A percentile compares a stretch with the other conserved stretches of the same genome.
Evolutionary conservation across 73 alveolate genomes (phyloP).

Genomic region (Paramecium caudatum): DNA sequence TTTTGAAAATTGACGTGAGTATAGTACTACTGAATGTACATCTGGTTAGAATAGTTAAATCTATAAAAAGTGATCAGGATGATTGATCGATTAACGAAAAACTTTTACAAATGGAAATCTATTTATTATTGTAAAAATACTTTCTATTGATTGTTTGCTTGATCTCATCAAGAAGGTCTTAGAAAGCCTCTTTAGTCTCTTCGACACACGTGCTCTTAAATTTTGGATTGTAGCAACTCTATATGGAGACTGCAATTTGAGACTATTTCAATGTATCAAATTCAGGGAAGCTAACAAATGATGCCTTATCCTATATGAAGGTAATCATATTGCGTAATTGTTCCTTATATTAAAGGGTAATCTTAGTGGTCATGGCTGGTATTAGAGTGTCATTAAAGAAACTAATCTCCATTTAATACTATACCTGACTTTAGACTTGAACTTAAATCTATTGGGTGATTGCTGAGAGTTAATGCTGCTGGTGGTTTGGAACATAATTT

Average conservation of each 20-base stretch:
- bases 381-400: slow-evolving; percentile 32
- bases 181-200: slow-evolving; percentile 31
- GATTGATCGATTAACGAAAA: not conserved
- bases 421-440: slow-evolving; percentile 66
- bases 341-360: slow-evolving; percentile 35
- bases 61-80: slow-evolving; percentile 41
- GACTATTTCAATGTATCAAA: not conserved
- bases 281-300: slow-evolving; percentile 16
- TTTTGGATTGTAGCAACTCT: slow-evolving; percentile 45
- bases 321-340: not conserved
- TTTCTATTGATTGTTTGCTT: slow-evolving; percentile 64
- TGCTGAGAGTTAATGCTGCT: slow-evolving; percentile 1
- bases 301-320: not conserved
- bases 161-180: slow-evolving; percentile 44
- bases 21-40: not conserved
- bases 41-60: slow-evolving; percentile 44
- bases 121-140: not conserved
- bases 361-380: slow-evolving; percentile 51
- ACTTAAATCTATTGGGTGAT: slow-evolving; percentile 59
- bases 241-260: slow-evolving; percentile 44
- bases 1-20: slow-evolving; percentile 10
- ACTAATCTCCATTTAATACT: not conserved
- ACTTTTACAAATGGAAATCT: slow-evolving; percentile 58
- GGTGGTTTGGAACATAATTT: slow-evolving; percentile 55
- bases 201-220: slow-evolving; percentile 42